Evolutionary conservation across 306 rosid species (phyloP).

Genomic region (Trifolium pratense): DNA sequence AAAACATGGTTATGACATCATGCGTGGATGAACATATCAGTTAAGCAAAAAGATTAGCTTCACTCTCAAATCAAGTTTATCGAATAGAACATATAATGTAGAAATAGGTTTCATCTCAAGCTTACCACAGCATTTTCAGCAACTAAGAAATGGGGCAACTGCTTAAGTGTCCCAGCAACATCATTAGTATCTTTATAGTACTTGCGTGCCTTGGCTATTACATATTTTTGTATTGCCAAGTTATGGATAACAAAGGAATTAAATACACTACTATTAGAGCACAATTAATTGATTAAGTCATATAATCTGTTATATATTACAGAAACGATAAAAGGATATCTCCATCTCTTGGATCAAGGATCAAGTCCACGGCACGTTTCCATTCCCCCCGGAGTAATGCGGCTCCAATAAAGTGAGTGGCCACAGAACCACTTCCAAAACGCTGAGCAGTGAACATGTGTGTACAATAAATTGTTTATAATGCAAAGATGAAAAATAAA

Average conservation of each 20-base stretch:
- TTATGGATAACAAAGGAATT: constrained; percentile 53
- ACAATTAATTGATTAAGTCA: constrained; percentile 38
- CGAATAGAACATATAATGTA: constrained; percentile 35
- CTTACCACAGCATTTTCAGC: constrained; percentile 95
- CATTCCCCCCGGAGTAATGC: constrained; percentile 87
- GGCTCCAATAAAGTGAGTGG: constrained; percentile 85
- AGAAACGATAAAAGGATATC: constrained; percentile 79
- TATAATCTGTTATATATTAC: constrained; percentile 24
- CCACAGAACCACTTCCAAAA: constrained; percentile 95
- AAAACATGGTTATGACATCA: constrained; percentile 27
- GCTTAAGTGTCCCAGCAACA: constrained; percentile 85
- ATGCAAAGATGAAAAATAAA: constrained; percentile 19
- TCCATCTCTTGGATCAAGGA: constrained; percentile 98
- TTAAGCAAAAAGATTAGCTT: constrained; percentile 26
- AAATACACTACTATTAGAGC: constrained; percentile 24
- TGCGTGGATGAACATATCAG: constrained; percentile 10
- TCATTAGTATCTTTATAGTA: constrained; percentile 79
- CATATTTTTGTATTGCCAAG: constrained; percentile 65
- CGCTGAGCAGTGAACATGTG: constrained; percentile 65
- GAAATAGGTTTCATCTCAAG: constrained; percentile 41
- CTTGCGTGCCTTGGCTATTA: constrained; percentile 70
- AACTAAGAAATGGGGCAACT: constrained; percentile 80
- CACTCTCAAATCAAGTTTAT: constrained; percentile 6
- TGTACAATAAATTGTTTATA: constrained; percentile 37
- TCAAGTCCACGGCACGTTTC: constrained; percentile 74